Evolutionary conservation across 2,329 filamentous ascomycete genomes (phyloP), one percentile per base, ranked within the genome.

Genomic region (Cladobotryum protrusum): DNA sequence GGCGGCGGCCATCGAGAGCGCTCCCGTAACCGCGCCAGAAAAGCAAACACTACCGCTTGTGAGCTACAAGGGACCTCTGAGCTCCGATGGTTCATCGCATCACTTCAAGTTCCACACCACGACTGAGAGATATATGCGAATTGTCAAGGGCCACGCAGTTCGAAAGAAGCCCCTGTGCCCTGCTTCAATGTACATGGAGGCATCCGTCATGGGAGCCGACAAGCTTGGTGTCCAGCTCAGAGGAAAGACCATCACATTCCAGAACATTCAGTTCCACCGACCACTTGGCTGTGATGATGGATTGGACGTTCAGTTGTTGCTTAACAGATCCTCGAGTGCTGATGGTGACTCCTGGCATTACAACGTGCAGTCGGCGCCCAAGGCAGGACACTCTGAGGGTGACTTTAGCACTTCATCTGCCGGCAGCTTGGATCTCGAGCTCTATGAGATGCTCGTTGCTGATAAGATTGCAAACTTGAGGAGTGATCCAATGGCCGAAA

Each of bases 151-250:
- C 2, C 57, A 59, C 37, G 48, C 54, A 9, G 54, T 59, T 2
- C 52, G 53, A 7, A 29, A 43, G 17, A 42, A 51, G 37, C 57
- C 57, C 5, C 39, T 59, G 3, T 59, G 57, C 46, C 57, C 57
- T 2, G 57, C 57, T 13, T 57, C 57, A 2, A 47, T 59, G 52
- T 59, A 59, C 46, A 55, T 58, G 56, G 57, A 59, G 45, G 41
- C 47, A 2, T 53, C 53, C 1, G 43, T 50, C 11, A 57, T 59
- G 57, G 52, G 52, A 2, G 15, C 45, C 2, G 47, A 56, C 17
- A 47, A 49, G 20, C 56, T 53, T 11, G 53, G 53, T 6, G n/a
- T 40, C 14, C 37, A 50, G 5, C 41, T 52, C 15, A 29, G 43
- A 3, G 42, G 18, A 18, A 52, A 52, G 37, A 54, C 50, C 3